phyloP scores from a whole-genome alignment of 768 basidiomycete genomes.

The Termitomyces sp. region DNA sequence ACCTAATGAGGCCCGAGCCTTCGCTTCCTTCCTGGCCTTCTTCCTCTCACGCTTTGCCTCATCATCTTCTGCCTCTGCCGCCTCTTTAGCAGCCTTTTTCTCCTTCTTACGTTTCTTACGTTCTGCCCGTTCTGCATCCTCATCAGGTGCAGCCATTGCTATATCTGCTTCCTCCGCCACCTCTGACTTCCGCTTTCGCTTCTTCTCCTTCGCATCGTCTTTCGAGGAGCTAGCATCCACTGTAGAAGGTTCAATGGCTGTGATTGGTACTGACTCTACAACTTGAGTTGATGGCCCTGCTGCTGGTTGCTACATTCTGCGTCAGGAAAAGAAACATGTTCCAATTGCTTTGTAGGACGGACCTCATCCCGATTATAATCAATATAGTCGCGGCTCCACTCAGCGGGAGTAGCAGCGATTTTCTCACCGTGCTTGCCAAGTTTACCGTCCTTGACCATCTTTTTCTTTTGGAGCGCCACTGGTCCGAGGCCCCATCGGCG shows the following conservation, averaged over 20 bases:
- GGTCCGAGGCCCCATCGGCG: constrained; percentile 99
- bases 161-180: constrained; percentile 38
- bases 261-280: constrained; percentile 16
- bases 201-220: constrained; percentile 69
- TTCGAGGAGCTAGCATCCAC: constrained; percentile 29
- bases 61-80: constrained; percentile 48
- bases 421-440: constrained; percentile 94
- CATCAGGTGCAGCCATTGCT: constrained; percentile 32
- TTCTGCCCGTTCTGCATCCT: constrained; percentile 47
- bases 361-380: constrained; percentile 76
- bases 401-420: constrained; percentile 78
- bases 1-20: constrained; percentile 39
- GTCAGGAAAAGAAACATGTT: constrained; percentile 10
- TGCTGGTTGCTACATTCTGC: constrained; percentile 20
- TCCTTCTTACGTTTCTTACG: constrained; percentile 58
- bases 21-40: constrained; percentile 65
- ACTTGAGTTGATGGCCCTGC: constrained; percentile 30
- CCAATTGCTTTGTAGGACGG: constrained; percentile 12
- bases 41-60: constrained; percentile 59
- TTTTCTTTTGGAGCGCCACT: constrained; percentile 95
- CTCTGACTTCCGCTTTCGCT: constrained; percentile 78
- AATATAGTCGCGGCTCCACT: constrained; percentile 91
- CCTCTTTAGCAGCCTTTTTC: constrained; percentile 49
- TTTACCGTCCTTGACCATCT: constrained; percentile 96
- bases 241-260: constrained; percentile 9